These are phyloP conservation scores for Fusarium oligoseptatum DNA, from an alignment of 2,329 filamentous ascomycete genomes.

Conservation along the genomic window DNA sequence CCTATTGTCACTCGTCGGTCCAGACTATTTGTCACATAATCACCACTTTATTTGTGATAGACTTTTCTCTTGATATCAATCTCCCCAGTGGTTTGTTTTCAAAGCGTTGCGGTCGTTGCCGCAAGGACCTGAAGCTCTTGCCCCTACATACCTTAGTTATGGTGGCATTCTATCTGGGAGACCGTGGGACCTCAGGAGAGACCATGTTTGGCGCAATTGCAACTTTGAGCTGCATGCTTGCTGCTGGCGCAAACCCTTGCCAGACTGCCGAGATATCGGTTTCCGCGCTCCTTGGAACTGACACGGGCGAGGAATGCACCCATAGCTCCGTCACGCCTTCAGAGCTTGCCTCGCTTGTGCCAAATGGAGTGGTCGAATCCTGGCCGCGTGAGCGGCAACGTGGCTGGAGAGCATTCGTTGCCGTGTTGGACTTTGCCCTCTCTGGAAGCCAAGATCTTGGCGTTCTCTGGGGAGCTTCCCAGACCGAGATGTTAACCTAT, in stretches of 20 bases:
- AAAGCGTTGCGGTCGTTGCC: background rate
- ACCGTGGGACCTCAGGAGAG: background rate
- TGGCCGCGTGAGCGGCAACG: no score
- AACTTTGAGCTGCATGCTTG: background rate
- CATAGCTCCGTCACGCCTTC: no score
- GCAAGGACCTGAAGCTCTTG: background rate
- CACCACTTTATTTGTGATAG: background rate
- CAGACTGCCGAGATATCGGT: background rate
- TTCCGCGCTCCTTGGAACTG: background rate
- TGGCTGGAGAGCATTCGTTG: background rate
- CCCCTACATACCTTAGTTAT: background rate
- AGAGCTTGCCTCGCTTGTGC: no score
- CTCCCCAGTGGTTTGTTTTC: background rate
- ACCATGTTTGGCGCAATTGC: background rate
- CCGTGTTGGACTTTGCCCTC: background rate
- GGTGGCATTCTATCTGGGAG: background rate
- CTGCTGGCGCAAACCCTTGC: rapidly evolving
- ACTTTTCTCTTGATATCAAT: background rate
- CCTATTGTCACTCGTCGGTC: background rate
- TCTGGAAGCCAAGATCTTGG: background rate
- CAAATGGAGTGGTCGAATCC: no score
- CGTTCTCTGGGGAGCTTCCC: background rate
- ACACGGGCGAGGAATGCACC: background rate
- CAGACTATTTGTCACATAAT: background rate
- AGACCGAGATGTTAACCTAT: background rate